phyloP scores from a whole-genome alignment of 106 monocot species.

The Ottelia alismoides region DNA sequence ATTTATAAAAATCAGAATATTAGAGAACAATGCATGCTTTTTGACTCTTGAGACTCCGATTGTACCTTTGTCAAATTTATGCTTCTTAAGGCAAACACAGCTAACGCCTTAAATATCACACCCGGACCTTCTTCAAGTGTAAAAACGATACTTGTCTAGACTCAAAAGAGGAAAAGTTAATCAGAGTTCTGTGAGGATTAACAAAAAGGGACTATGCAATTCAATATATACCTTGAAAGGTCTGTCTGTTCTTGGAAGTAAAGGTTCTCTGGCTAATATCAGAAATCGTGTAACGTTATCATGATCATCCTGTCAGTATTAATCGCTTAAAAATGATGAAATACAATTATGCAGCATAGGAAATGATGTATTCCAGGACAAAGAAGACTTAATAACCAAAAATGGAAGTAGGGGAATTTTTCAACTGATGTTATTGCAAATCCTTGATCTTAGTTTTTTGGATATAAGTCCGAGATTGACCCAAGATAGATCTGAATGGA shows the following conservation, averaged over 20 bases:
- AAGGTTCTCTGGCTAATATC: conserved; percentile 54
- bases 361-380: too few species aligned
- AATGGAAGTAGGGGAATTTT: too few species aligned
- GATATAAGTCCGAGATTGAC: too few species aligned
- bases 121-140: conserved; percentile 83
- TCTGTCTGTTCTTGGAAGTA: conserved; percentile 45
- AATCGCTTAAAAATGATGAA: too few species aligned
- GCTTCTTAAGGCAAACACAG: conserved; percentile 53
- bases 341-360: too few species aligned
- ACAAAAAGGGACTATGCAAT: background rate
- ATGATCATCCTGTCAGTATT: conserved; percentile 41
- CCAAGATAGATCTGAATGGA: too few species aligned
- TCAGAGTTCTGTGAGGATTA: background rate
- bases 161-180: background rate
- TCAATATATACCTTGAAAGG: conserved; percentile 47
- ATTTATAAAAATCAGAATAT: conserved; percentile 2
- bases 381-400: too few species aligned
- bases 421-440: too few species aligned
- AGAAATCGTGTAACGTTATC: conserved; percentile 55
- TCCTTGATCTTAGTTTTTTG: too few species aligned
- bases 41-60: too few species aligned
- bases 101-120: conserved; percentile 59
- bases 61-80: conserved; percentile 64
- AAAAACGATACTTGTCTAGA: conserved; percentile 73
- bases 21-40: too few species aligned